Conservation (phyloP, 345 rosid species). For the Bruguiera sexangula region DNA sequence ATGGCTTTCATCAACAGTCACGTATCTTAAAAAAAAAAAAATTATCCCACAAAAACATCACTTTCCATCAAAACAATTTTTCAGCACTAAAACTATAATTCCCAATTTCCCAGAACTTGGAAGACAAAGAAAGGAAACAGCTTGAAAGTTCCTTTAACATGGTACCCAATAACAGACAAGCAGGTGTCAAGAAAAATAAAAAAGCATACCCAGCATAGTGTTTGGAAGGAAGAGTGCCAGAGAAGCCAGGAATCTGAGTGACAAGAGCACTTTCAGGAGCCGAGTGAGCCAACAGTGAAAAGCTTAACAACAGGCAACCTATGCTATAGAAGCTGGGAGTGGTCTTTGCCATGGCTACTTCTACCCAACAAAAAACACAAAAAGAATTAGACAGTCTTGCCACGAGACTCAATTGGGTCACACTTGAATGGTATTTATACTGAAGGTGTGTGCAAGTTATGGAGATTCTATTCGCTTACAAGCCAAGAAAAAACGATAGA, state of each 20-base stretch:
- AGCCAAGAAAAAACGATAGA: background rate
- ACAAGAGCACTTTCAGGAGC: constrained; percentile 58
- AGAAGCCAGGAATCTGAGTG: constrained; percentile 64
- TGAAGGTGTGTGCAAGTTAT: background rate
- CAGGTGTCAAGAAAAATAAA: background rate
- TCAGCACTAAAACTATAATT: background rate
- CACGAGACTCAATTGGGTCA: background rate
- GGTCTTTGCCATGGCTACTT: constrained; percentile 29
- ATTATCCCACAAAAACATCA: constrained; percentile 7
- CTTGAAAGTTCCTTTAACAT: background rate
- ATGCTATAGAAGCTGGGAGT: constrained; percentile 17
- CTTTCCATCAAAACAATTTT: background rate
- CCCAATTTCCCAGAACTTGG: background rate
- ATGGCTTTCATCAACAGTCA: constrained; percentile 46
- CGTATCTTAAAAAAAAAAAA: constrained; percentile 49
- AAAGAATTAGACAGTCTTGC: background rate
- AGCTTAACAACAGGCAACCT: constrained; percentile 21
- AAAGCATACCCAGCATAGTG: constrained; percentile 75
- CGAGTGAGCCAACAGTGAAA: constrained; percentile 25
- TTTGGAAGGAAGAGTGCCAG: constrained; percentile 62
- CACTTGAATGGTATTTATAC: background rate
- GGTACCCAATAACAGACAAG: too few relatives aligned
- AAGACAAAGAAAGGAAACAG: background rate
- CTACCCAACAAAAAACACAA: background rate
- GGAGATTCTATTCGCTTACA: background rate